Conservation (phyloP, 768 basidiomycete species). For the Rhizopogon roseolus region DNA sequence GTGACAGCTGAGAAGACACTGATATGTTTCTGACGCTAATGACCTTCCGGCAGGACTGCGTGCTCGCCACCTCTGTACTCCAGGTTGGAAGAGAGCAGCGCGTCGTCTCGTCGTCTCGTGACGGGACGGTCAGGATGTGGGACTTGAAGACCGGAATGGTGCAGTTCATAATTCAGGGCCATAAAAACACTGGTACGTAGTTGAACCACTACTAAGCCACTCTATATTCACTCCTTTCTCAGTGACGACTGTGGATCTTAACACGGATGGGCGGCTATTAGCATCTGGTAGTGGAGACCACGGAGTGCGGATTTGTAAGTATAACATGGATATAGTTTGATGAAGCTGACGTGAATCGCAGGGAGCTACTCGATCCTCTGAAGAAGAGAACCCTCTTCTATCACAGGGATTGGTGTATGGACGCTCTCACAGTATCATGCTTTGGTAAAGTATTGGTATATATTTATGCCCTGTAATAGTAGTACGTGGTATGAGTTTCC, state of each 20-base stretch:
- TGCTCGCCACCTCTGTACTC: conserved; percentile 73
- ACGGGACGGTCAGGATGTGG: conserved; percentile 95
- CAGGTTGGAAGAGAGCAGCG: conserved; percentile 75
- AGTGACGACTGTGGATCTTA: conserved; percentile 43
- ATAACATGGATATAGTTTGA: background rate
- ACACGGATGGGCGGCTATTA: conserved; percentile 52
- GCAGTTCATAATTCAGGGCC: conserved; percentile 88
- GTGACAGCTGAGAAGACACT: conserved; percentile 31
- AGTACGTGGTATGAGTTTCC: background rate
- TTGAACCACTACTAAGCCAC: background rate
- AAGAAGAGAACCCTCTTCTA: background rate
- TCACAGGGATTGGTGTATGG: background rate
- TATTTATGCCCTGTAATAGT: no score
- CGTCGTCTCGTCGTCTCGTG: conserved; percentile 95
- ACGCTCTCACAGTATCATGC: background rate
- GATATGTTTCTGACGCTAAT: conserved; percentile 1
- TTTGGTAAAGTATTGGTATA: background rate
- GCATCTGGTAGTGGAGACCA: conserved; percentile 73
- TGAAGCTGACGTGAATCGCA: background rate
- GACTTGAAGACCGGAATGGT: conserved; percentile 73
- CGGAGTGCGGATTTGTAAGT: conserved; percentile 65
- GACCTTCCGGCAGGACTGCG: conserved; percentile 49
- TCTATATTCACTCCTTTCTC: background rate
- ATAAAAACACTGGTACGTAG: conserved; percentile 58
- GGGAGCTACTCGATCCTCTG: background rate